Percentiles rank a stretch among this genome's conserved stretches.
These are phyloP conservation scores for Ophiosphaerella korrae DNA, from an alignment of 2,329 filamentous ascomycete species.

Conservation along the genomic window DNA sequence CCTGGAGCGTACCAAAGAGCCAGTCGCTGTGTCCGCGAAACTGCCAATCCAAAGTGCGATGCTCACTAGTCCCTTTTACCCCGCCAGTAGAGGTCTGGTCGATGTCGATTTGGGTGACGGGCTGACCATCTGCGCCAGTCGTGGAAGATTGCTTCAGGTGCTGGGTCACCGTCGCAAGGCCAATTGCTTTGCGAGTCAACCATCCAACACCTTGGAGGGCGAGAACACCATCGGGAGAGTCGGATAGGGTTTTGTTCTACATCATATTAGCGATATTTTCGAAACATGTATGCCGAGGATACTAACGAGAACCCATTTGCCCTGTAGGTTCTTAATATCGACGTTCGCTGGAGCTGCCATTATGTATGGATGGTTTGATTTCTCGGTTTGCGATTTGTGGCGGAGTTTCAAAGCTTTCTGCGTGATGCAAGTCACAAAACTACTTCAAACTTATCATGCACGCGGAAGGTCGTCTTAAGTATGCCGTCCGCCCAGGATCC, in stretches of 20 bases:
- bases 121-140: conserved; percentile 24
- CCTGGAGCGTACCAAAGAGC: conserved; percentile 76
- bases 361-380: conserved; percentile 4
- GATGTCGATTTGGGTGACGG: conserved; percentile 68
- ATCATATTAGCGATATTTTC: background rate
- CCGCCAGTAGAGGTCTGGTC: conserved; percentile 74
- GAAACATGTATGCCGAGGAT: background rate
- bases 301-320: conserved; percentile 47
- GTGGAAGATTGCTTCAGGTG: conserved; percentile 51
- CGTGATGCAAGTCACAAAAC: conserved; percentile 5
- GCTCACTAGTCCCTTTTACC: conserved; percentile 68
- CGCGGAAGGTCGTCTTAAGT: conserved; percentile 15
- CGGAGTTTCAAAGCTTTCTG: conserved; percentile 1
- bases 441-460: background rate
- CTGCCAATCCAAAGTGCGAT: conserved; percentile 61
- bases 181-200: conserved; percentile 73
- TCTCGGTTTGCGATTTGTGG: background rate
- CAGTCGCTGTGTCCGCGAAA: conserved; percentile 73
- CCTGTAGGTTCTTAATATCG: conserved; percentile 44
- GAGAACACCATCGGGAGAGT: conserved; percentile 70
- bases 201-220: conserved; percentile 63
- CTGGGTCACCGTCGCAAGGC: conserved; percentile 71
- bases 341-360: conserved; percentile 47
- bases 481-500: conserved; percentile 11
- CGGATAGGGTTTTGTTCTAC: conserved; percentile 77